phyloP scores from a whole-genome alignment of 2,329 filamentous ascomycete species.

The Berkeleyomyces rouxiae region DNA sequence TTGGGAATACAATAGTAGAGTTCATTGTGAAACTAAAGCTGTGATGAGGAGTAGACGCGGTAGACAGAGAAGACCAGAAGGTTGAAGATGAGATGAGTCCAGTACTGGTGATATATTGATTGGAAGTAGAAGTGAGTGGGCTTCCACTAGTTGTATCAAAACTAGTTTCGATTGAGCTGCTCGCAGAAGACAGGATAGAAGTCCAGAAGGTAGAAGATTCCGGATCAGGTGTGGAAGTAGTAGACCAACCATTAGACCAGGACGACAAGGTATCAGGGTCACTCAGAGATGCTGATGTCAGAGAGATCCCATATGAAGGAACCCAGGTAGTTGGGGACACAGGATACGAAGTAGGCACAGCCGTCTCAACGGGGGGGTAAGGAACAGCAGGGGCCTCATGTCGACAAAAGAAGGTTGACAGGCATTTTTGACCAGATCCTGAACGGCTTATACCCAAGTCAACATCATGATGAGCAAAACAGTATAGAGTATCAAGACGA shows the following conservation, averaged over 20 bases:
- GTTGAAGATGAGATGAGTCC: neutral
- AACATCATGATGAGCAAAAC: neutral
- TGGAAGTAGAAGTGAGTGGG: neutral
- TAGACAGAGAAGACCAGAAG: neutral
- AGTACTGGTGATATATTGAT: neutral
- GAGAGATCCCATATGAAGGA: neutral
- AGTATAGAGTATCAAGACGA: conserved; percentile 7
- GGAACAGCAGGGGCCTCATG: neutral
- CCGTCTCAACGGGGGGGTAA: neutral
- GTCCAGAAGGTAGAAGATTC: neutral
- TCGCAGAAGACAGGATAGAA: neutral
- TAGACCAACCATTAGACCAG: neutral
- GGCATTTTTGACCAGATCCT: neutral
- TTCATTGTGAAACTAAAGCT: neutral
- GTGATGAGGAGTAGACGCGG: neutral
- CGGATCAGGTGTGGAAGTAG: neutral
- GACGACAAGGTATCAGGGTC: neutral
- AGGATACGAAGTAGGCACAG: neutral
- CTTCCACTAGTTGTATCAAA: neutral
- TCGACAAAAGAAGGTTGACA: conserved; percentile 6
- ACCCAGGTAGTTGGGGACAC: neutral
- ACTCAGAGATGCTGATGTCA: neutral
- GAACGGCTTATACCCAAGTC: neutral
- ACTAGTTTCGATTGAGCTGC: neutral
- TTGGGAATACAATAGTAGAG: neutral